These are phyloP conservation scores for Colletotrichum caudatum DNA, from an alignment of 2,329 filamentous ascomycete species.

Conservation along the genomic window DNA sequence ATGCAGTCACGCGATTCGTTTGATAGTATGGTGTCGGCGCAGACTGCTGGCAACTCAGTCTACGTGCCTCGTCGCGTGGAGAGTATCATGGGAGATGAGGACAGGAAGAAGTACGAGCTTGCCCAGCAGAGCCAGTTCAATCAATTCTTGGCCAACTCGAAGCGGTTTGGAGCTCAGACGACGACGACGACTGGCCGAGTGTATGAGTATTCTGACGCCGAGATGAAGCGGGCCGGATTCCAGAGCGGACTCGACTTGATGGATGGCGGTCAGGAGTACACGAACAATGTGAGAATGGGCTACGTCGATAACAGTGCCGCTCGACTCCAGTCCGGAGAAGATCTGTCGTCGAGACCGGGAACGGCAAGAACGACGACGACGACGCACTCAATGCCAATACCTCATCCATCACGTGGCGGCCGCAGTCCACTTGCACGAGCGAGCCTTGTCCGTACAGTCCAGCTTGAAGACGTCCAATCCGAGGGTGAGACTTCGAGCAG, in stretches of 20 bases:
- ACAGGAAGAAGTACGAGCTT: conserved; percentile 78
- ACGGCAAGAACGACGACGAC: conserved; percentile 26
- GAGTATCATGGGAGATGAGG: conserved; percentile 82
- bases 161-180: conserved; percentile 29
- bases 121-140: conserved; percentile 68
- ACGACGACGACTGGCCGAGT: conserved; percentile 58
- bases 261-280: conserved; percentile 32
- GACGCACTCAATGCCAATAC: conserved; percentile 29
- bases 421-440: conserved; percentile 55
- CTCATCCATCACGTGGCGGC: conserved; percentile 45
- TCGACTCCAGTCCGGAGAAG: conserved; percentile 41
- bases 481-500: conserved; percentile 46
- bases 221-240: conserved; percentile 45
- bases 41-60: conserved; percentile 69
- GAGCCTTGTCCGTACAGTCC: conserved; percentile 50
- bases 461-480: conserved; percentile 48
- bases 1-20: conserved; percentile 70
- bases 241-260: conserved; percentile 15
- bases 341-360: conserved; percentile 45
- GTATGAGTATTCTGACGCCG: conserved; percentile 62
- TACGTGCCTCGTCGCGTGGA: conserved; percentile 77
- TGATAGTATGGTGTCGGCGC: conserved; percentile 72
- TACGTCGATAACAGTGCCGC: conserved; percentile 44
- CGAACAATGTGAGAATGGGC: conserved; percentile 42
- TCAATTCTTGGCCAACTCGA: conserved; percentile 43